Base-by-base conservation (phyloP, 495 filamentous ascomycete genomes). In the Terfezia claveryi region DNA sequence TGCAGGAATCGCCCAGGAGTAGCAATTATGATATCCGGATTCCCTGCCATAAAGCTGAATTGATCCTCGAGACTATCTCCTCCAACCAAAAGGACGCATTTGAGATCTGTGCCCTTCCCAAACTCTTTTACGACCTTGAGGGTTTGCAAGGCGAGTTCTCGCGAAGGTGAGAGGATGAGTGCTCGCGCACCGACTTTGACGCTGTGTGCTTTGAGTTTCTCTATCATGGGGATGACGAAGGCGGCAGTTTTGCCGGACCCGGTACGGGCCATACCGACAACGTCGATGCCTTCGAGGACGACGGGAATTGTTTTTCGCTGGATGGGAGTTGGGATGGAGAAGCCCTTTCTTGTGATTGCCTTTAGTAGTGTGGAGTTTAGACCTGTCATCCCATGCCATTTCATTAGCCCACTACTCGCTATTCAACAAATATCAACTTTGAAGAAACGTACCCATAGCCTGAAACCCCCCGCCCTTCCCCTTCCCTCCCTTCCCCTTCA, bases 211-310 rank as follows among this genome's bases (percentile, higher is more conserved):
- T 85, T 92, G 58, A 99, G 72, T 54, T 82, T 85, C 71, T 96
- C 83, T 57, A 99, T 83, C 88, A 98, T 91, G 46, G 91, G 91
- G 55, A 98, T 89, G 6, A 98, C 86, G 66, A 98, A 98, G 12
- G 91, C 89, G 2, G 89, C 91, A 0, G 88, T 94, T 71, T 98
- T 98, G 66, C 91, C 91, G 38, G 86, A 93, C 66, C 91, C 91
- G 17, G 91, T 98, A 52, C 91, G 75, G 4, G 91, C 91, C 92
- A 96, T 99, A 56, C 86, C 91, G 8, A 96, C 87, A 5, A 99
- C 86, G 73, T 98, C 89, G 61, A 82, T 78, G 54, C 82, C 77
- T 49, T 94, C 85, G 64, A 94, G 73, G 46, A 95, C 74, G 54
- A 96, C 73, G 5, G 91, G 91, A 50, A 99, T 91, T 9, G 91